Percentiles rank a stretch among this genome's conserved stretches.
Evolutionary conservation across 805 yeast genomes (phyloP).

Genomic region (Debaryomyces prosopidis): DNA sequence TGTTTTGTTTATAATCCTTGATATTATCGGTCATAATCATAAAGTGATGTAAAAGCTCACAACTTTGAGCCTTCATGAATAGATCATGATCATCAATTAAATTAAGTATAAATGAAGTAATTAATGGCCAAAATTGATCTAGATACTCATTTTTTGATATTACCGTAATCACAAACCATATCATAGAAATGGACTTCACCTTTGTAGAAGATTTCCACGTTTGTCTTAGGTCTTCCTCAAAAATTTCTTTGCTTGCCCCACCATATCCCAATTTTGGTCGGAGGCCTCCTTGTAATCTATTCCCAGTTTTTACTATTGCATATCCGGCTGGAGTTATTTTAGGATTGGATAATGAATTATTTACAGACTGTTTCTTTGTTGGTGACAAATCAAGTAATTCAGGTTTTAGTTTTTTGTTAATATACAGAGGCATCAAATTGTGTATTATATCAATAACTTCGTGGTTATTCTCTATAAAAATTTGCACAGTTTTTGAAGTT

Average conservation of each 20-base stretch:
- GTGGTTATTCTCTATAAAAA: background rate
- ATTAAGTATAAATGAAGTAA: constrained; percentile 34
- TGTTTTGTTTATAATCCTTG: constrained; percentile 2
- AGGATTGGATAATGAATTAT: constrained; percentile 2
- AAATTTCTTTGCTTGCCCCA: constrained; percentile 15
- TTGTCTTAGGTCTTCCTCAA: constrained; percentile 23
- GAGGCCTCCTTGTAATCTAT: constrained; percentile 6
- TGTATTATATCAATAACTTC: background rate
- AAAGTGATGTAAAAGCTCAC: constrained; percentile 17
- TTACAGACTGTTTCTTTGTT: background rate
- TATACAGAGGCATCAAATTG: background rate
- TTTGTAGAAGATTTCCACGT: constrained; percentile 26
- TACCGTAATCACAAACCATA: constrained; percentile 19
- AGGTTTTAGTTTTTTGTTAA: constrained; percentile 1
- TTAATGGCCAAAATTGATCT: constrained; percentile 20
- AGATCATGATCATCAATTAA: constrained; percentile 36
- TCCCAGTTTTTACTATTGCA: background rate
- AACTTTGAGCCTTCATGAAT: constrained; percentile 25
- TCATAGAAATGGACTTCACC: constrained; percentile 27
- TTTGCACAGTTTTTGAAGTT: constrained; percentile 11
- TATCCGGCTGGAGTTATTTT: constrained; percentile 3
- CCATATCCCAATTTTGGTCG: constrained; percentile 23
- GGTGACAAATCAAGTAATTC: constrained; percentile 2
- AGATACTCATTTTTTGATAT: constrained; percentile 7
- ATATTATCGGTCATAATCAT: constrained; percentile 4